phyloP scores from a whole-genome alignment of 2,329 filamentous ascomycete genomes.

The Claviceps digitariae region DNA sequence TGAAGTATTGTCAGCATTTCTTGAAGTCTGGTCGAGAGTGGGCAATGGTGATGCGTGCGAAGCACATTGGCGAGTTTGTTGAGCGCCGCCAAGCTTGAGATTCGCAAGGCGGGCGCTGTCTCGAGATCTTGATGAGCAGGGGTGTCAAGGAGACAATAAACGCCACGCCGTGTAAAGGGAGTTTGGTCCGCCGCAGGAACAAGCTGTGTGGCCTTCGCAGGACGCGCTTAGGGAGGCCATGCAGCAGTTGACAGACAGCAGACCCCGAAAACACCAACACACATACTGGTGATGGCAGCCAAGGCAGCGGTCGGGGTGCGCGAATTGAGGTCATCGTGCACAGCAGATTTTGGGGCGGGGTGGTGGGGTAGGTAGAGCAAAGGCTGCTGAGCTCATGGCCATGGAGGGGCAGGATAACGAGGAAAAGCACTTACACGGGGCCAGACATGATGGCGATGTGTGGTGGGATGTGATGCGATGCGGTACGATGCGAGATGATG shows the following conservation, averaged over 20 bases:
- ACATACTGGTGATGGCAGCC: conserved; percentile 11
- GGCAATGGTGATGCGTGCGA: conserved; percentile 14
- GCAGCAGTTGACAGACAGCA: neutral
- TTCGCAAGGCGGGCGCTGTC: conserved; percentile 60
- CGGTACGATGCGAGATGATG: neutral
- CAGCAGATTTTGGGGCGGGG: conserved; percentile 20
- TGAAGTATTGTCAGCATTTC: conserved; percentile 42
- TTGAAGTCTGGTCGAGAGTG: conserved; percentile 17
- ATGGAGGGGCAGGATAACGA: conserved; percentile 3
- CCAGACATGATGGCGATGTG: conserved; percentile 41
- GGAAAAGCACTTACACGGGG: conserved; percentile 45
- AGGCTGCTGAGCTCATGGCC: neutral
- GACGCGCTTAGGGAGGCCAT: neutral
- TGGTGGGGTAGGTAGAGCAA: conserved; percentile 27
- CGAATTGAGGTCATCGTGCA: conserved; percentile 21
- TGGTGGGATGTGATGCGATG: neutral
- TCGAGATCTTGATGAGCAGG: conserved; percentile 25
- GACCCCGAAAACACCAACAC: conserved; percentile 6
- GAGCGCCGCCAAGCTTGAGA: conserved; percentile 55
- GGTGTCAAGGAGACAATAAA: conserved; percentile 7
- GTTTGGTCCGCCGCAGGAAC: neutral
- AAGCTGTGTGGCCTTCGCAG: neutral
- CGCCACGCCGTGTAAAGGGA: neutral
- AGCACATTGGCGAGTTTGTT: conserved; percentile 27
- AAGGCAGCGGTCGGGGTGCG: conserved; percentile 15